phyloP scores from a whole-genome alignment of 768 basidiomycete genomes.

The Macrolepiota albuminosa region DNA sequence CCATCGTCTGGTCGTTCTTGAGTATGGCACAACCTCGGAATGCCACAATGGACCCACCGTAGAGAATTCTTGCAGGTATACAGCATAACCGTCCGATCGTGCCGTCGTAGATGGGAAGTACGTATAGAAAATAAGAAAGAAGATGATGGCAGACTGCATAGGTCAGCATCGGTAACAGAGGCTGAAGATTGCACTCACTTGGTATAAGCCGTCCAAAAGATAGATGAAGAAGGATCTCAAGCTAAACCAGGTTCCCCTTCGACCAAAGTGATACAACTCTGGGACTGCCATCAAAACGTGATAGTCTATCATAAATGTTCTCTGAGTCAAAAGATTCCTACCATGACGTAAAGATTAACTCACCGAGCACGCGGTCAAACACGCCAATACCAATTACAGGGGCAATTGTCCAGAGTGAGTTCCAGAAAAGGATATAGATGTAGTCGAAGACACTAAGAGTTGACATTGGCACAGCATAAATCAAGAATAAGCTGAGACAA shows the following conservation, averaged over 20 bases:
- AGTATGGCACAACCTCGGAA: background rate
- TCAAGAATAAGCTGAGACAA: slow-evolving; percentile 3
- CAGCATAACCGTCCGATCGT: slow-evolving; percentile 75
- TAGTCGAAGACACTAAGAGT: slow-evolving; percentile 66
- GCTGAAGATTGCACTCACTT: slow-evolving; percentile 11
- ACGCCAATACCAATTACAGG: slow-evolving; percentile 94
- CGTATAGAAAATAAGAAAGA: slow-evolving; percentile 78
- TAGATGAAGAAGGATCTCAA: slow-evolving; percentile 49
- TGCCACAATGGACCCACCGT: slow-evolving; percentile 50
- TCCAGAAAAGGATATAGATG: slow-evolving; percentile 94
- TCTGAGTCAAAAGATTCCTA: background rate
- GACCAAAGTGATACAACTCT: slow-evolving; percentile 82
- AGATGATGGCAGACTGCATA: slow-evolving; percentile 75
- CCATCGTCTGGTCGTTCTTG: slow-evolving; percentile 59
- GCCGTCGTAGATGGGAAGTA: slow-evolving; percentile 66
- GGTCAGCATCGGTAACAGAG: background rate
- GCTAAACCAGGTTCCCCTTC: slow-evolving; percentile 79
- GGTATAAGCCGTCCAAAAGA: slow-evolving; percentile 18
- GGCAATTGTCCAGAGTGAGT: slow-evolving; percentile 89
- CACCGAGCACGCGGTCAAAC: slow-evolving; percentile 88
- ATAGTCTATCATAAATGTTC: slow-evolving; percentile 44
- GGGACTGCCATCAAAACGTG: slow-evolving; percentile 86
- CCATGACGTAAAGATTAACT: background rate
- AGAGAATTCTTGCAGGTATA: slow-evolving; percentile 73
- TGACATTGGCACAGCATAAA: background rate